Conservation (phyloP, 148 eudicot species). For the Simmondsia chinensis region DNA sequence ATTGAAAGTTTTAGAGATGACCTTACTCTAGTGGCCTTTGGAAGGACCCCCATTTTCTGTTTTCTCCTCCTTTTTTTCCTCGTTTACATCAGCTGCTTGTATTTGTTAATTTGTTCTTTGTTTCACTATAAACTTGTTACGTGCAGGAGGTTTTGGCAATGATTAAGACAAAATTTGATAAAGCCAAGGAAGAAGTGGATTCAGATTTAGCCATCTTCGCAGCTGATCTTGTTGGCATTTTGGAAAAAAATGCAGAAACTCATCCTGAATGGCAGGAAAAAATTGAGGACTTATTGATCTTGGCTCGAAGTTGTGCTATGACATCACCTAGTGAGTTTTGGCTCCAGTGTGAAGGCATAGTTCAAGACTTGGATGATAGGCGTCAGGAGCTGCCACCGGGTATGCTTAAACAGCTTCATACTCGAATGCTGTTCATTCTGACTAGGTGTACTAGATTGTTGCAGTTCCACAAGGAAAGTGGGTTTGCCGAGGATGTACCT, state of each 20-base stretch:
- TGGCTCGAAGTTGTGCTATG: conserved; percentile 91
- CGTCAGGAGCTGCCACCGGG: conserved; percentile 96
- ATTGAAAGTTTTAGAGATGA: too few species aligned
- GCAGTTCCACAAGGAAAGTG: conserved; percentile 99
- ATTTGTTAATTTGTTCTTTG: too few species aligned
- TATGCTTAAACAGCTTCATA: conserved; percentile 88
- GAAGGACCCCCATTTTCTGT: neutral
- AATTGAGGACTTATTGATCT: conserved; percentile 81
- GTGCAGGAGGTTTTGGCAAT: conserved; percentile 83
- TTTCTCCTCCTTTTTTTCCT: neutral
- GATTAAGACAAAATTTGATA: conserved; percentile 89
- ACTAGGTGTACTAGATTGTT: conserved; percentile 93
- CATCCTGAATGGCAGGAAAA: conserved; percentile 97
- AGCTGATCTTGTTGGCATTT: conserved; percentile 80
- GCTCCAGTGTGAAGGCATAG: conserved; percentile 97
- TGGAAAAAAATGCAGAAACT: conserved; percentile 87
- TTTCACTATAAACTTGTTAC: conserved; percentile 1
- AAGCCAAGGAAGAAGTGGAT: conserved; percentile 99
- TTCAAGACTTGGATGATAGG: conserved; percentile 92
- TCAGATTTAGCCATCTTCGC: conserved; percentile 88
- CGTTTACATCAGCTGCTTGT: too few species aligned
- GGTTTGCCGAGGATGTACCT: conserved; percentile 76
- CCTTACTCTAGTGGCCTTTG: too few species aligned
- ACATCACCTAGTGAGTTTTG: conserved; percentile 89
- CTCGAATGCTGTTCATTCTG: conserved; percentile 97